Evolutionary conservation across 129 eudicot genomes (phyloP).

Genomic region (Dittrichia graveolens): DNA sequence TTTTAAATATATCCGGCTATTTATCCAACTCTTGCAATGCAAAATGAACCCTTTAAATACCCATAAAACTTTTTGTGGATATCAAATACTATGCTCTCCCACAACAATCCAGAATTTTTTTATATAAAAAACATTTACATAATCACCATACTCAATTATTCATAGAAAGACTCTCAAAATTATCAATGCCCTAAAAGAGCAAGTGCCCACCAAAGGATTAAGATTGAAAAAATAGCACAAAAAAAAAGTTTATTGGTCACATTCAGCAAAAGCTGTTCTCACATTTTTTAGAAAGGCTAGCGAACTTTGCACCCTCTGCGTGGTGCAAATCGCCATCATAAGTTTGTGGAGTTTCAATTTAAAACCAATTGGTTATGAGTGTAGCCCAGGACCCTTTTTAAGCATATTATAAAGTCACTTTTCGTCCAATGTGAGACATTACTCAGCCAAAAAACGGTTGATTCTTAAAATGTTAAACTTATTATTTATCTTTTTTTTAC

Average conservation of each 20-base stretch:
- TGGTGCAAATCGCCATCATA: slow-evolving; percentile 39
- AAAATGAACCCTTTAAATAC: slow-evolving; percentile 9
- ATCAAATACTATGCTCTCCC: not conserved
- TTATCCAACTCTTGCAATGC: not conserved
- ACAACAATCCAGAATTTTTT: not conserved
- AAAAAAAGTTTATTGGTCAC: slow-evolving; percentile 7
- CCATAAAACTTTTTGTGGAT: not conserved
- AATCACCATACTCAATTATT: too few relatives aligned
- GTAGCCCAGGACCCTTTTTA: too few relatives aligned
- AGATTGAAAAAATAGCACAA: slow-evolving; percentile 5
- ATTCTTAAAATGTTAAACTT: too few relatives aligned
- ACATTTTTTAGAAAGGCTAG: slow-evolving; percentile 18
- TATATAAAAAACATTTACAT: not conserved
- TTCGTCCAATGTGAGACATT: too few relatives aligned
- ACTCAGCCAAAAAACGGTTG: too few relatives aligned
- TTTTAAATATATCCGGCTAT: not conserved
- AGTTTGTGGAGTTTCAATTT: too few relatives aligned
- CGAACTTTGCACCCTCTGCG: slow-evolving; percentile 26
- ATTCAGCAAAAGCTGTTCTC: slow-evolving; percentile 14
- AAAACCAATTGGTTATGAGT: too few relatives aligned
- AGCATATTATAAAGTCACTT: too few relatives aligned
- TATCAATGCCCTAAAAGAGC: not conserved
- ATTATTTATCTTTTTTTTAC: too few relatives aligned
- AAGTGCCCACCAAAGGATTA: slow-evolving; percentile 3
- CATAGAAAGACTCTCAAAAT: too few relatives aligned